Percentiles rank a stretch among this genome's conserved stretches.
phyloP scores from a whole-genome alignment of 1,284 basidiomycete genomes.

The Cutaneotrichosporon spelunceum region DNA sequence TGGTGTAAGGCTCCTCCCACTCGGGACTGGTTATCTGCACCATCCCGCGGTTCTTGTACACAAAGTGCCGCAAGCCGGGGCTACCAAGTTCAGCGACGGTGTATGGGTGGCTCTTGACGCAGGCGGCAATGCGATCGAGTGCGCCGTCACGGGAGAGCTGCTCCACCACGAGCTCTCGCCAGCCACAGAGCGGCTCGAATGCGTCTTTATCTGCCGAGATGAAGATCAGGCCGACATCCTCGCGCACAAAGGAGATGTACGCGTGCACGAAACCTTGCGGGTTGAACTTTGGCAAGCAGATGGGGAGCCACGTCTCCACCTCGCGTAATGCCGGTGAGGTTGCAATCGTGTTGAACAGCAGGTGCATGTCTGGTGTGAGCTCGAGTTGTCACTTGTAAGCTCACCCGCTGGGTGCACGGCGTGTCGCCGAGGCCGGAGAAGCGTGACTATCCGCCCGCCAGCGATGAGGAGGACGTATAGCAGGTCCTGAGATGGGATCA shows the following conservation, averaged over 20 bases:
- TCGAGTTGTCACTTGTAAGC: conserved; percentile 20
- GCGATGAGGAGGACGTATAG: conserved; percentile 85
- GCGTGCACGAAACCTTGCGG: conserved; percentile 86
- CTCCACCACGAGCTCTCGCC: conserved; percentile 67
- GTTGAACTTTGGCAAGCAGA: conserved; percentile 95
- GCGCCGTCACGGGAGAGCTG: conserved; percentile 63
- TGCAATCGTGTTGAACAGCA: conserved; percentile 70
- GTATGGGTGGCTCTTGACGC: conserved; percentile 41
- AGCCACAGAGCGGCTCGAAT: conserved; percentile 57
- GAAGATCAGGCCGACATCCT: conserved; percentile 52
- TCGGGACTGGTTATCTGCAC: conserved; percentile 82
- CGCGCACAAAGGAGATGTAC: conserved; percentile 70
- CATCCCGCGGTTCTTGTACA: conserved; percentile 83
- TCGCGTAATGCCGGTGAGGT: conserved; percentile 66
- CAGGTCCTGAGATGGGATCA: conserved; percentile 65
- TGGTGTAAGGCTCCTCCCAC: conserved; percentile 75
- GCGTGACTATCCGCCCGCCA: conserved; percentile 73
- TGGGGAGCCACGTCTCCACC: conserved; percentile 86
- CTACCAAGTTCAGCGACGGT: conserved; percentile 61
- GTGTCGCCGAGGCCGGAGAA: conserved; percentile 85
- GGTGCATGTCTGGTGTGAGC: conserved; percentile 66
- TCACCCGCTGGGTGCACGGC: conserved; percentile 88
- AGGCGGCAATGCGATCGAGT: conserved; percentile 50
- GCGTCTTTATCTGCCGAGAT: conserved; percentile 53
- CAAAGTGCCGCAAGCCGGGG: conserved; percentile 85